These are phyloP conservation scores for Penicillium brasilianum DNA, from an alignment of 2,329 filamentous ascomycete species.

Conservation along the genomic window DNA sequence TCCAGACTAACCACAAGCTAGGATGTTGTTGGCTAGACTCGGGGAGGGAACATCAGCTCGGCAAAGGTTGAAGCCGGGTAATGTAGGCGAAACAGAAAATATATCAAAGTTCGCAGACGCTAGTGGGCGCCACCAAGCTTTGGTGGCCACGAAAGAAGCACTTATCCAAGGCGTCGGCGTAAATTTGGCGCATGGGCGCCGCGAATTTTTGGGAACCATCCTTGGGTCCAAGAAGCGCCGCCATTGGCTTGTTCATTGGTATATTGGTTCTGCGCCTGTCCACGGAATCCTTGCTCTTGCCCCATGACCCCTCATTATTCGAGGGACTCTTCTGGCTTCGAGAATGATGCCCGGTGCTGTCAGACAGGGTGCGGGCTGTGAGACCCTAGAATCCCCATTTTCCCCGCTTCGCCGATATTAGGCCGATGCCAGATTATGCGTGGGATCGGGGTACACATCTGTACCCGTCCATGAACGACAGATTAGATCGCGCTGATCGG, in stretches of 20 bases:
- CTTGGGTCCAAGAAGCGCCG: conserved; percentile 9
- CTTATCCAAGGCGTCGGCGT: conserved; percentile 12
- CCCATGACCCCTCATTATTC: conserved; percentile 1
- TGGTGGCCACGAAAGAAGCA: conserved; percentile 22
- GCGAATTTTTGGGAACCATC: conserved; percentile 18
- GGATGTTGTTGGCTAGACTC: conserved; percentile 18
- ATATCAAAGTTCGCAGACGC: conserved; percentile 8
- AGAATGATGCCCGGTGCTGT: conserved; percentile 22
- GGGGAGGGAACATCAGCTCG: conserved; percentile 14
- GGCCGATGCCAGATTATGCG: conserved; percentile 8
- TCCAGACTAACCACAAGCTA: conserved; percentile 16
- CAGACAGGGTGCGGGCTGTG: conserved; percentile 8
- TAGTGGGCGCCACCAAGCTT: conserved; percentile 26
- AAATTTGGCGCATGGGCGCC: conserved; percentile 13
- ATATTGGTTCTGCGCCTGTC: conserved; percentile 1
- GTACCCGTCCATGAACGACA: not conserved
- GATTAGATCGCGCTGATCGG: not conserved
- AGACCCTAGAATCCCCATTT: conserved; percentile 7
- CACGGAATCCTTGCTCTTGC: not conserved
- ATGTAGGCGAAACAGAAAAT: conserved; percentile 5
- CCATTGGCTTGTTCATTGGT: conserved; percentile 5
- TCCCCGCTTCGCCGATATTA: conserved; percentile 17
- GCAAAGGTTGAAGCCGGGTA: conserved; percentile 14
- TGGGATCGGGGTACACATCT: not conserved
- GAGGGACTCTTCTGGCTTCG: not conserved